These are phyloP conservation scores for Eutrema yunnanense DNA, from an alignment of 345 rosid species.

Conservation along the genomic window DNA sequence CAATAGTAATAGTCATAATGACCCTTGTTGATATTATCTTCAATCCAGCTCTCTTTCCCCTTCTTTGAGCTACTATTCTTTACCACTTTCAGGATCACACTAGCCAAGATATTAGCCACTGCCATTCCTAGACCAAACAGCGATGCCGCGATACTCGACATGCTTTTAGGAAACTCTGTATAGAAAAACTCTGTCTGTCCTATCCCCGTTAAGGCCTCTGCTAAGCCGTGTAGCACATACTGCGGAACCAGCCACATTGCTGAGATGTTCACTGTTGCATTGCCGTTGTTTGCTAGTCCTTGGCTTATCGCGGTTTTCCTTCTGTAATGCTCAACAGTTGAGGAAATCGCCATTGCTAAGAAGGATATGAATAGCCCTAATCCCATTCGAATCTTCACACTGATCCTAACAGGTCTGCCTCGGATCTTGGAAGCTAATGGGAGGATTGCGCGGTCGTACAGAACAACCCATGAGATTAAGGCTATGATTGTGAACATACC, in stretches of 20 bases:
- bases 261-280: constrained; percentile 46
- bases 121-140: constrained; percentile 66
- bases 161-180: constrained; percentile 67
- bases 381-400: constrained; percentile 63
- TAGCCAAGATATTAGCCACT: constrained; percentile 54
- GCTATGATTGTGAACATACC: constrained; percentile 45
- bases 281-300: constrained; percentile 39
- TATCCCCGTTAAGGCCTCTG: constrained; percentile 70
- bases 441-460: constrained; percentile 68
- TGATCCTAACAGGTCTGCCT: constrained; percentile 47
- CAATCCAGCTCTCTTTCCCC: constrained; percentile 59
- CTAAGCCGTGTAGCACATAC: constrained; percentile 49
- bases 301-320: constrained; percentile 50
- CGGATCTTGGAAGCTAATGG: constrained; percentile 64
- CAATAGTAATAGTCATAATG: constrained; percentile 73
- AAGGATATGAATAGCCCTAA: constrained; percentile 53
- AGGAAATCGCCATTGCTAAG: constrained; percentile 58
- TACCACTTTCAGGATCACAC: constrained; percentile 42
- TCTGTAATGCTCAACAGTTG: constrained; percentile 51
- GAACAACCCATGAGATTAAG: constrained; percentile 44
- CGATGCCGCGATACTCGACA: constrained; percentile 69
- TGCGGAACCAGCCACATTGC: constrained; percentile 81
- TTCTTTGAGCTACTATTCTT: constrained; percentile 43
- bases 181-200: constrained; percentile 81
- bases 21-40: constrained; percentile 60